A percentile compares a stretch with the other conserved stretches of the same genome.
Conservation (phyloP, 129 eudicot species). For the Helichrysum umbraculigerum region DNA sequence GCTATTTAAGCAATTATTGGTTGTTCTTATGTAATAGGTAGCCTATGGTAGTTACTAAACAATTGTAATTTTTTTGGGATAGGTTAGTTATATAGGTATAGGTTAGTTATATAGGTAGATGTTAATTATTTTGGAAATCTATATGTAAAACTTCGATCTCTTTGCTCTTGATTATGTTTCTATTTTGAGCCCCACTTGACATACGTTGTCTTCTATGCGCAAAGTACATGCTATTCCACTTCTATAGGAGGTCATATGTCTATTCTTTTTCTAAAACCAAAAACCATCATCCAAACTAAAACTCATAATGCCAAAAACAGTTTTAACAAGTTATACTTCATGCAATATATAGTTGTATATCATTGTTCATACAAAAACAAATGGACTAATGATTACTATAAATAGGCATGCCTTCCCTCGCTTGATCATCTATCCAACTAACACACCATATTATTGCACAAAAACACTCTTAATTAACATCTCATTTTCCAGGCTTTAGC, state of each 20-base stretch:
- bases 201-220: conserved; percentile 21
- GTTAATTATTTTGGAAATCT: no score
- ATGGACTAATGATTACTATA: conserved; percentile 37
- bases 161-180: conserved; percentile 14
- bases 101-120: no score
- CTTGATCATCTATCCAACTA: conserved; percentile 36
- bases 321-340: conserved; percentile 14
- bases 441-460: conserved; percentile 26
- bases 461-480: conserved; percentile 29
- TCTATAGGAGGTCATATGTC: conserved; percentile 29
- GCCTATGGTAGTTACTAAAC: no score
- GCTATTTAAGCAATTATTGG: background rate
- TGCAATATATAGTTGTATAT: conserved; percentile 5
- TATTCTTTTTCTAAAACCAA: conserved; percentile 24
- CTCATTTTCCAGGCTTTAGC: conserved; percentile 12
- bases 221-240: conserved; percentile 31
- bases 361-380: conserved; percentile 19
- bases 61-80: no score
- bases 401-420: conserved; percentile 34
- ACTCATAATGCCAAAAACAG: conserved; percentile 22
- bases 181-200: conserved; percentile 17
- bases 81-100: no score
- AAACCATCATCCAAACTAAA: conserved; percentile 30
- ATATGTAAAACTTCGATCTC: no score
- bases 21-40: background rate